Conservation (phyloP, 495 filamentous ascomycete species). For the Neurospora sp. region DNA sequence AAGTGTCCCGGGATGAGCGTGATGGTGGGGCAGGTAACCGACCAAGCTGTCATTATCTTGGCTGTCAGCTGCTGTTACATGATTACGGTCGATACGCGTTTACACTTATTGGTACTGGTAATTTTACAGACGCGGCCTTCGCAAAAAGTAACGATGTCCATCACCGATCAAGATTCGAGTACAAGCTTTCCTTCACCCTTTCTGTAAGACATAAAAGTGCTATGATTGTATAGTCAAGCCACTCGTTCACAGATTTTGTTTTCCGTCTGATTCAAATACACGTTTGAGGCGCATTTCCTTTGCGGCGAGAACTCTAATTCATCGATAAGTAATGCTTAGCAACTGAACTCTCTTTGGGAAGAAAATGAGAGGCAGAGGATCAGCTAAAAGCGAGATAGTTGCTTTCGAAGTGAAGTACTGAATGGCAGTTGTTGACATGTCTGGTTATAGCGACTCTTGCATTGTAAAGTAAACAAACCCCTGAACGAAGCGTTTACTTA, state of each 20-base stretch:
- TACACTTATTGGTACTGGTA: neutral
- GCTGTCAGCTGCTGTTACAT: neutral
- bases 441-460: neutral
- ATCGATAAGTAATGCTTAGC: neutral
- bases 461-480: neutral
- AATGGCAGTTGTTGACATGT: neutral
- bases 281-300: neutral
- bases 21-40: neutral
- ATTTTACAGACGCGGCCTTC: neutral
- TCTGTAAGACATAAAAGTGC: no score
- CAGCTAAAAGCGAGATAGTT: neutral
- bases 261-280: neutral
- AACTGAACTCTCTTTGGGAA: neutral
- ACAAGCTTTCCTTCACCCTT: no score
- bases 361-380: neutral
- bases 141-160: neutral
- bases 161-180: neutral
- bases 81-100: neutral
- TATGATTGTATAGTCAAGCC: neutral
- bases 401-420: neutral
- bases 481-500: neutral
- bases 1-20: neutral
- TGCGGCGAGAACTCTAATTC: neutral
- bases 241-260: neutral
- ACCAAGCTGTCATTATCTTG: neutral